These are phyloP conservation scores for Fusarium chuoi DNA, from an alignment of 2,329 filamentous ascomycete genomes.

Conservation along the genomic window DNA sequence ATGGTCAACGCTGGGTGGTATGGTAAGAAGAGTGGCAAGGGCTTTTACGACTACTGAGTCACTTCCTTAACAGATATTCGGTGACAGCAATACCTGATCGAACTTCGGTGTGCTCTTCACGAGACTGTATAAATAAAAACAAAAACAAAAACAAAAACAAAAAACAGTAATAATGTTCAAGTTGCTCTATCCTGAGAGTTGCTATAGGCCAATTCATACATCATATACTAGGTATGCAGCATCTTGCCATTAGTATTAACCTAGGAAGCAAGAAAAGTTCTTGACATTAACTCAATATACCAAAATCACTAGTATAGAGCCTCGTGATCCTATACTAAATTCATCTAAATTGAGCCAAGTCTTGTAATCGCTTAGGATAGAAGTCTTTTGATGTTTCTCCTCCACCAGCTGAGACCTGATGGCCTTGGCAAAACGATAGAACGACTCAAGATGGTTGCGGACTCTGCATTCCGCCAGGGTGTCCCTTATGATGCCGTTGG, in stretches of 20 bases:
- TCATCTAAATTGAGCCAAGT: neutral
- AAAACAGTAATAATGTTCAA: neutral
- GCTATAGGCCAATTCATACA: neutral
- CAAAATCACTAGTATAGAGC: neutral
- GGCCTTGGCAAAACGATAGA: neutral
- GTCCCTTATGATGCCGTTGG: neutral
- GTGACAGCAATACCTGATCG: neutral
- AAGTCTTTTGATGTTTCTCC: neutral
- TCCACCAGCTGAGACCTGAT: neutral
- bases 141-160: neutral
- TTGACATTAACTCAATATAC: neutral
- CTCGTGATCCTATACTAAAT: neutral
- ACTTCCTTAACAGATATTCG: neutral
- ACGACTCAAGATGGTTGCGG: neutral
- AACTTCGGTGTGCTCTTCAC: neutral
- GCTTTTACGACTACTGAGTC: constrained; percentile 86
- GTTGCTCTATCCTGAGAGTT: neutral
- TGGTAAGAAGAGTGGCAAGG: constrained; percentile 96
- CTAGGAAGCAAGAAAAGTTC: neutral
- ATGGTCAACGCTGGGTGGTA: constrained; percentile 99
- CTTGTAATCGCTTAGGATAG: neutral
- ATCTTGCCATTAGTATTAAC: neutral
- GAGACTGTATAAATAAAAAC: neutral
- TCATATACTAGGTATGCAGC: neutral
- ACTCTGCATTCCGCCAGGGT: neutral